Conservation (phyloP, 2,329 filamentous ascomycete genomes). For the Ophiosphaerella herpotricha region DNA sequence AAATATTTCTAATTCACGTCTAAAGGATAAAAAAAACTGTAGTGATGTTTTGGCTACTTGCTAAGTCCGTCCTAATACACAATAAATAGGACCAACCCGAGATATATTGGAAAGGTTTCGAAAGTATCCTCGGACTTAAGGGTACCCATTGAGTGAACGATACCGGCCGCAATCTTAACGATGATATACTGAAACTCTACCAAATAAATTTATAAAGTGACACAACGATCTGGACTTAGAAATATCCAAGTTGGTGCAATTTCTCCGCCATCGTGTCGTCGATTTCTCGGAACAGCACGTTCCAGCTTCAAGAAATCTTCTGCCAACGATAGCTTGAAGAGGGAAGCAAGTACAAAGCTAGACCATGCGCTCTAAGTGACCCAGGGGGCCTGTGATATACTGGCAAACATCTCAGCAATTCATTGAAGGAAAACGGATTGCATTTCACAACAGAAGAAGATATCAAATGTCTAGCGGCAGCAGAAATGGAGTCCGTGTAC, state of each 20-base stretch:
- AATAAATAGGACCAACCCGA: not conserved
- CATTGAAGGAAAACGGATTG: slow-evolving; percentile 4
- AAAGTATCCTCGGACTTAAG: slow-evolving; percentile 15
- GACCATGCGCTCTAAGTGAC: not conserved
- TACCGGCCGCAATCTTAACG: slow-evolving; percentile 10
- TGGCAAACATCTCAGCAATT: not conserved
- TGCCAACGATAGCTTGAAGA: slow-evolving; percentile 2
- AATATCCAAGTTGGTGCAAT: not conserved
- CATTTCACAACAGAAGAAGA: slow-evolving; percentile 13
- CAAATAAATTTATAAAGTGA: slow-evolving; percentile 4
- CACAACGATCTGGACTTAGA: not conserved
- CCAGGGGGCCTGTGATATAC: not conserved
- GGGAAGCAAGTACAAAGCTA: slow-evolving; percentile 1
- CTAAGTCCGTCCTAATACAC: slow-evolving; percentile 2
- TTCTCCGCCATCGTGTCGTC: not conserved
- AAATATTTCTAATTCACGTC: slow-evolving; percentile 6
- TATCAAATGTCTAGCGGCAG: slow-evolving; percentile 9
- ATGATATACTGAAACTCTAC: slow-evolving; percentile 6
- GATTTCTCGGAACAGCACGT: not conserved
- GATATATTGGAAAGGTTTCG: slow-evolving; percentile 4
- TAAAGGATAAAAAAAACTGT: not conserved
- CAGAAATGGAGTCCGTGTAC: slow-evolving; percentile 9
- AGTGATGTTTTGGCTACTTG: slow-evolving; percentile 11
- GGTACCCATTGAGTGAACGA: slow-evolving; percentile 10
- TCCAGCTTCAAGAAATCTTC: not conserved